phyloP scores from a whole-genome alignment of 306 rosid species.

The Dryas octopetala region DNA sequence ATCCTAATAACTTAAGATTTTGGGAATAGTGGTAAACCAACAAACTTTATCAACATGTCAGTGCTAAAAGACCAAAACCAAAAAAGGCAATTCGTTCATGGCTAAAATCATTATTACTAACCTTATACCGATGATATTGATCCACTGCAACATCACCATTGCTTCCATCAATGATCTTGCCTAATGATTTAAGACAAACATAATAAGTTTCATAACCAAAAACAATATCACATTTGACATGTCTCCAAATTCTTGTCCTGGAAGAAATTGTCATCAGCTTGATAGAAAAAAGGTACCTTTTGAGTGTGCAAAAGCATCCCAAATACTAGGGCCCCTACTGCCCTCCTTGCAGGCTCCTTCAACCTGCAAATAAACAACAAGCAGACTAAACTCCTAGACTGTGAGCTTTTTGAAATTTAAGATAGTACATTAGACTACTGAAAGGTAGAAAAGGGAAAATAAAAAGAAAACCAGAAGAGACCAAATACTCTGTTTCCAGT shows the following conservation, averaged over 20 bases:
- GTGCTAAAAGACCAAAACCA: constrained; percentile 5
- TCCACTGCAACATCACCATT: constrained; percentile 89
- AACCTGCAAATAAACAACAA: constrained; percentile 51
- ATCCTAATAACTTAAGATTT: no score
- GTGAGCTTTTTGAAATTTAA: constrained; percentile 7
- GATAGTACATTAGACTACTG: constrained; percentile 7
- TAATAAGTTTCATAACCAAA: constrained; percentile 17
- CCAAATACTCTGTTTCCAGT: constrained; percentile 3
- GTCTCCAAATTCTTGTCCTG: not conserved
- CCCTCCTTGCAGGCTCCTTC: constrained; percentile 85
- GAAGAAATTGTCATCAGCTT: constrained; percentile 8
- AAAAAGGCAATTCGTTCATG: constrained; percentile 3
- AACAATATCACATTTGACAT: not conserved
- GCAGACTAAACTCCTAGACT: constrained; percentile 15
- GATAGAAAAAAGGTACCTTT: constrained; percentile 40
- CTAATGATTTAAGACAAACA: constrained; percentile 40
- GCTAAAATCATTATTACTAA: constrained; percentile 29
- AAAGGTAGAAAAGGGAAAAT: not conserved
- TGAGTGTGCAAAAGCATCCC: constrained; percentile 84
- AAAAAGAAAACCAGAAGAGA: no score
- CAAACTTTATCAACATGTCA: not conserved
- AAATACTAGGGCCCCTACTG: constrained; percentile 79
- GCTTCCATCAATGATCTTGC: constrained; percentile 68
- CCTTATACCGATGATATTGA: constrained; percentile 88
- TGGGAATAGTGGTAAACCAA: no score